Evolutionary conservation across 2,329 filamentous ascomycete genomes (phyloP).

Genomic region (Truncatella angustata): DNA sequence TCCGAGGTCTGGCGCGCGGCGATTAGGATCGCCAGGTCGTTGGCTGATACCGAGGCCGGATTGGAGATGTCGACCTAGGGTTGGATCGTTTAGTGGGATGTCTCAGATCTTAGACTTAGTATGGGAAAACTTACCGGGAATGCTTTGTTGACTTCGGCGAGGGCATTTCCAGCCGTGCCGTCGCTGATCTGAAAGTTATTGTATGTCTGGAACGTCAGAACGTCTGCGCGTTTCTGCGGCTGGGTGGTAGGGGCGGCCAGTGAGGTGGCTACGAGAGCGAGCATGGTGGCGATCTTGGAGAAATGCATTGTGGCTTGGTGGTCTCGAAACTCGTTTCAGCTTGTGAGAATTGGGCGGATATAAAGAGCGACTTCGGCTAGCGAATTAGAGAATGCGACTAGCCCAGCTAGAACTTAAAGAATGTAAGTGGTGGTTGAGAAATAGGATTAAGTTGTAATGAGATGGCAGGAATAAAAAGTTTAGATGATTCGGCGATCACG

Average conservation of each 20-base stretch:
- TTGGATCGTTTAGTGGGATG: no score
- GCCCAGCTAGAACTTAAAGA: neutral
- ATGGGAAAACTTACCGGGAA: conserved; percentile 10
- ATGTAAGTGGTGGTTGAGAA: no score
- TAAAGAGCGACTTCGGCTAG: neutral
- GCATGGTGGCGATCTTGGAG: conserved; percentile 9
- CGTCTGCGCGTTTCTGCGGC: conserved; percentile 6
- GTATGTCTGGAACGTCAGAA: conserved; percentile 10
- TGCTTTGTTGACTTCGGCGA: conserved; percentile 9
- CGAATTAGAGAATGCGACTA: neutral
- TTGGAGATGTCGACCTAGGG: conserved; percentile 7
- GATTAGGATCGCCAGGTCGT: conserved; percentile 9
- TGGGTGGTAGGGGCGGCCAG: conserved; percentile 3
- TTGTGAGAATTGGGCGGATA: neutral
- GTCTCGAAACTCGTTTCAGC: neutral
- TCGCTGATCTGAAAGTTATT: conserved; percentile 12
- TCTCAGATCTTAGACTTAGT: no score
- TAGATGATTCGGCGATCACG: conserved; percentile 3
- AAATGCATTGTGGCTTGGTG: conserved; percentile 9
- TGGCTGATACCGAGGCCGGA: conserved; percentile 10
- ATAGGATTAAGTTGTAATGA: no score
- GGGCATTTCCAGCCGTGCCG: conserved; percentile 12
- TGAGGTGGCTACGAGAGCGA: conserved; percentile 9
- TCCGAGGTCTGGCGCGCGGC: conserved; percentile 13
- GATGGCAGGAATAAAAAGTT: neutral